Evolutionary conservation across 306 rosid species (phyloP), one percentile per base, ranked within the genome.

Genomic region (Quercus aquifolioides): DNA sequence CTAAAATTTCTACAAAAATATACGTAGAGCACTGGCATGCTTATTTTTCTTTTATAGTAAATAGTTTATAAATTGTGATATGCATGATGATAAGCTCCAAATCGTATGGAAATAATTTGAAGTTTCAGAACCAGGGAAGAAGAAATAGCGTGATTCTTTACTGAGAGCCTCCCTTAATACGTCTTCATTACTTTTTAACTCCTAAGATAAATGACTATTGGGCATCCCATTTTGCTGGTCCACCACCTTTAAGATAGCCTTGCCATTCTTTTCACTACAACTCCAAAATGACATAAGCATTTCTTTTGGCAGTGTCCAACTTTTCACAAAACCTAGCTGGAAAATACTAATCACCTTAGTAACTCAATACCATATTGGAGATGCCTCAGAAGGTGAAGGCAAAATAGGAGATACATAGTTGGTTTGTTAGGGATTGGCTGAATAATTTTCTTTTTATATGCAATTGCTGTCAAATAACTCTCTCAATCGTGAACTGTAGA

Each of bases 401-500:
- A 33, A 69, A 69, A 69, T 33, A 23, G 49, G 54, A 69, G 15
- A 33, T 57, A 51, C 73, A 60, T 52, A 55, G 73, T 70, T 74
- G 19, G 54, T 10, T 76, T 78, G 14, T 75, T 73, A 33, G 52
- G 21, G 23, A 19, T 6, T 67, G 49, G 4, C 51, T 33, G 51
- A 68, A 68, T 19, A 35, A 35, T 19, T 8, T 68, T 19, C 52
- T n/a, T 19, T 68, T 9, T 35, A 10, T 8, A n/a, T 28, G 13
- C 20, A 26, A 55, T 23, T 65, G 64, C 41, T 70, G 21, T 69
- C 72, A 65, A 55, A 75, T 88, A 55, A 83, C 51, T 73, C 20
- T 69, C 56, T 6, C 33, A 51, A 69, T 71, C 12, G 55, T 74
- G 56, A 80, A 78, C 83, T 80, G 71, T 80, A 96, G 99, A 89